Evolutionary conservation across 805 yeast species (phyloP).

Genomic region (Ogataea nitratoaversa): DNA sequence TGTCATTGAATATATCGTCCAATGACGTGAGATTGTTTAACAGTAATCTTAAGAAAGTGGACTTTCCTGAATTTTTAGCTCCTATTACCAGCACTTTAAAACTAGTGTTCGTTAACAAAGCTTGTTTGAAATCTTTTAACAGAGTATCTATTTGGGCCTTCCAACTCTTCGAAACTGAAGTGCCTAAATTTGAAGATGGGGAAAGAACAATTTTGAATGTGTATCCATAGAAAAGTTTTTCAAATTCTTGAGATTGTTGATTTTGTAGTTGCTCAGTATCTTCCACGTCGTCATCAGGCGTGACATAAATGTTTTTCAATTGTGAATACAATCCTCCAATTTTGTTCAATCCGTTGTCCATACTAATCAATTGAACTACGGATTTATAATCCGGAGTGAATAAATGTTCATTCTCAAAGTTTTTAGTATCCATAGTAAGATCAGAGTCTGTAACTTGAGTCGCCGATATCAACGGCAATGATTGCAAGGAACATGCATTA

Average conservation of each 20-base stretch:
- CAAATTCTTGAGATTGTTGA: conserved; percentile 8
- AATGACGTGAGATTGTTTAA: conserved; percentile 41
- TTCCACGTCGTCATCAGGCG: conserved; percentile 11
- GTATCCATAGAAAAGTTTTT: conserved; percentile 27
- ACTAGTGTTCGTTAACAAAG: background rate
- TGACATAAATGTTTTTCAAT: conserved; percentile 41
- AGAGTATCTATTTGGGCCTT: conserved; percentile 12
- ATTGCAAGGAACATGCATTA: conserved; percentile 32
- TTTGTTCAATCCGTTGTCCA: conserved; percentile 41
- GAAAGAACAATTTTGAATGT: conserved; percentile 35
- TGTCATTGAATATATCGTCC: conserved; percentile 9
- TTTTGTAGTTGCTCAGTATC: conserved; percentile 2
- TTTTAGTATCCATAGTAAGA: conserved; percentile 26
- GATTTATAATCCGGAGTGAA: conserved; percentile 39
- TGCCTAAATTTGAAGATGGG: conserved; percentile 26
- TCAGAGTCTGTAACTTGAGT: conserved; percentile 35
- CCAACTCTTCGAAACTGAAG: conserved; percentile 27
- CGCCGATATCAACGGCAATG: conserved; percentile 42
- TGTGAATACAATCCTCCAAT: conserved; percentile 42
- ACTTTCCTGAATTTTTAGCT: conserved; percentile 77
- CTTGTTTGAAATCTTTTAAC: conserved; percentile 7
- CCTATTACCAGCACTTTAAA: conserved; percentile 46
- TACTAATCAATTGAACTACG: conserved; percentile 35
- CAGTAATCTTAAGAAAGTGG: conserved; percentile 58
- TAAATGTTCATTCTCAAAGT: conserved; percentile 33